Evolutionary conservation across 192 early-diverging fungal species (phyloP).

Genomic region (Backusella psychrophila): DNA sequence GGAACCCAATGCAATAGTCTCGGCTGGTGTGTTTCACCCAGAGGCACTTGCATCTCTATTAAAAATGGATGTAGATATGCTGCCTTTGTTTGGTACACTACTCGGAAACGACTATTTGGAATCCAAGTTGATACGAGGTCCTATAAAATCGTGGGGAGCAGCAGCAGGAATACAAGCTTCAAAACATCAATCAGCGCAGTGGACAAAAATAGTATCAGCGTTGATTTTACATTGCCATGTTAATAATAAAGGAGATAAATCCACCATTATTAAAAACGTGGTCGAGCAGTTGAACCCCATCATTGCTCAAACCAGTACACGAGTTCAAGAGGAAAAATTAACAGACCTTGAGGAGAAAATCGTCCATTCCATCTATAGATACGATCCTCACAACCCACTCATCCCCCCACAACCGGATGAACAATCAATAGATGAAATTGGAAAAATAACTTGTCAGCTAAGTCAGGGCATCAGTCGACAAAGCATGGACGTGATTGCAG

Average conservation of each 20-base stretch:
- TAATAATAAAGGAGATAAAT: not conserved
- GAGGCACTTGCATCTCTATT: conserved; percentile 33
- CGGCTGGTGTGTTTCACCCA: conserved; percentile 41
- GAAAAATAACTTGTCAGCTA: not conserved
- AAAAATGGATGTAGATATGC: conserved; percentile 22
- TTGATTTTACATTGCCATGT: conserved; percentile 3
- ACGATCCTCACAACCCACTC: conserved; percentile 15
- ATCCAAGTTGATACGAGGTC: conserved; percentile 19
- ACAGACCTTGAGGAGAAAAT: conserved; percentile 11
- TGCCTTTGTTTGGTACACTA: conserved; percentile 49
- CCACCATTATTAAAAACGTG: not conserved
- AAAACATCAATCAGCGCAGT: conserved; percentile 9
- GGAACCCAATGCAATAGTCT: conserved; percentile 10
- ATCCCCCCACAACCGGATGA: not conserved
- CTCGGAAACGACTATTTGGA: conserved; percentile 49
- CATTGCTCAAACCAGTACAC: conserved; percentile 8
- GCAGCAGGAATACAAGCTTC: not conserved
- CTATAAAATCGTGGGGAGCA: not conserved
- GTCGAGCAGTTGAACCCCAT: conserved; percentile 9
- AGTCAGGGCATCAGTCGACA: conserved; percentile 36
- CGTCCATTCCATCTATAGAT: conserved; percentile 19
- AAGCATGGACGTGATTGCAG: conserved; percentile 40
- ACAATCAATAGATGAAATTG: not conserved
- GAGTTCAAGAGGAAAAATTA: not conserved
- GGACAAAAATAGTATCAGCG: conserved; percentile 18